A percentile compares a stretch with the other conserved stretches of the same genome.
Evolutionary conservation across 257 asterid species (phyloP).

Genomic region (Solanum paucissectum): DNA sequence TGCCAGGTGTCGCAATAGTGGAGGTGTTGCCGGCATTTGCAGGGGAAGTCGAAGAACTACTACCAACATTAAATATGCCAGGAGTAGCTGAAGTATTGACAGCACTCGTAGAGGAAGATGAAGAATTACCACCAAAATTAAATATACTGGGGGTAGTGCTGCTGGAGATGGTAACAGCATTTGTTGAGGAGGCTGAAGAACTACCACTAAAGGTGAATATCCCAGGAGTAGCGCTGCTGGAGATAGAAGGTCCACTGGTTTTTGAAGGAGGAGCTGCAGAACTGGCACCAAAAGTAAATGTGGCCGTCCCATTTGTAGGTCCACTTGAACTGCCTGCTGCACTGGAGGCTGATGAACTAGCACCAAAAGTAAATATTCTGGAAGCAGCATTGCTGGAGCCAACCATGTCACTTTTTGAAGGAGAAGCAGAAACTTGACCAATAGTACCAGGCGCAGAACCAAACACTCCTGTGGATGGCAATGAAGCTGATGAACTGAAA

Average conservation of each 20-base stretch:
- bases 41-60: conserved; percentile 16
- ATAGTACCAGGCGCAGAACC: neutral
- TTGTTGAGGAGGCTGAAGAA: conserved; percentile 29
- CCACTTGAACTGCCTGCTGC: neutral
- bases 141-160: conserved; percentile 22
- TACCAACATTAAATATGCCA: conserved; percentile 12
- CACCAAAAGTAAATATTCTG: neutral
- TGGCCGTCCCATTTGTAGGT: neutral
- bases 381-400: neutral
- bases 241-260: neutral
- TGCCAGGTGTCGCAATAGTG: conserved; percentile 20
- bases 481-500: conserved; percentile 14
- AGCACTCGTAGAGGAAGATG: neutral
- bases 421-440: neutral
- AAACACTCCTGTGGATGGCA: conserved; percentile 13
- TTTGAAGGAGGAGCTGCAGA: conserved; percentile 4
- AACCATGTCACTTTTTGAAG: neutral
- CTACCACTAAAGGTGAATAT: conserved; percentile 23
- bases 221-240: conserved; percentile 15
- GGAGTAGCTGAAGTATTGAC: neutral
- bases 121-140: conserved; percentile 21
- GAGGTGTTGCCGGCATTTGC: conserved; percentile 19
- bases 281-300: conserved; percentile 10
- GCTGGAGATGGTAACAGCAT: conserved; percentile 21
- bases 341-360: neutral